phyloP scores from a whole-genome alignment of 352 stramenopile species.

The Pythium apleroticum region DNA sequence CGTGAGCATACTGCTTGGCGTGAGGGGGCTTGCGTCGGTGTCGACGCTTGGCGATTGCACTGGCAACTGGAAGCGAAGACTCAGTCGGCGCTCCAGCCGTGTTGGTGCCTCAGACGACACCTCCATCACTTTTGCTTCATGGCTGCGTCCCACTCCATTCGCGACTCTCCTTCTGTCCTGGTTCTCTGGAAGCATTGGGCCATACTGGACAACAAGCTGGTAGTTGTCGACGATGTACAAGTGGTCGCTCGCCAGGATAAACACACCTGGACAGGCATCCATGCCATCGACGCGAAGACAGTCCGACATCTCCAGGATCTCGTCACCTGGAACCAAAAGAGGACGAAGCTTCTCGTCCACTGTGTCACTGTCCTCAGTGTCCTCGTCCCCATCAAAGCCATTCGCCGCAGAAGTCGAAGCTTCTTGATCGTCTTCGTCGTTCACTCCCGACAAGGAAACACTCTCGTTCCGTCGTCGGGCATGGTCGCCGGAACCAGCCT shows the following conservation, averaged over 20 bases:
- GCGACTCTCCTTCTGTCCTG: background rate
- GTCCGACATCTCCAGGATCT: constrained; percentile 66
- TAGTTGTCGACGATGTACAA: constrained; percentile 80
- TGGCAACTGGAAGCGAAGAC: constrained; percentile 34
- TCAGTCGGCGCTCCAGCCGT: constrained; percentile 54
- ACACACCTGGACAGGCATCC: constrained; percentile 71
- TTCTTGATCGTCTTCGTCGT: constrained; percentile 30
- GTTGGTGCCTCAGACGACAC: constrained; percentile 48
- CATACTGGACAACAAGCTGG: constrained; percentile 33
- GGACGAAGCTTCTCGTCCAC: constrained; percentile 71
- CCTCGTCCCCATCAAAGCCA: constrained; percentile 15
- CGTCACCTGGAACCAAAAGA: constrained; percentile 61
- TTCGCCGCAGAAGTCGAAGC: constrained; percentile 8
- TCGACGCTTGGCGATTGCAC: constrained; percentile 6
- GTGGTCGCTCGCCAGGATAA: constrained; percentile 65
- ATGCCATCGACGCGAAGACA: constrained; percentile 77
- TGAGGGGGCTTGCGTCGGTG: background rate
- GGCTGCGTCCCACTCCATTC: background rate
- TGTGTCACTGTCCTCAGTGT: constrained; percentile 22
- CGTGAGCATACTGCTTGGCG: constrained; percentile 23
- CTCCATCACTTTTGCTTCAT: constrained; percentile 42
- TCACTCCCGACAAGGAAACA: constrained; percentile 7
- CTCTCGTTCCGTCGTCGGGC: background rate
- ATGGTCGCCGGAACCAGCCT: background rate
- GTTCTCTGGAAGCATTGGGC: constrained; percentile 12